Base-by-base conservation (phyloP, 2,329 filamentous ascomycete genomes). In the Colletotrichum sp. region DNA sequence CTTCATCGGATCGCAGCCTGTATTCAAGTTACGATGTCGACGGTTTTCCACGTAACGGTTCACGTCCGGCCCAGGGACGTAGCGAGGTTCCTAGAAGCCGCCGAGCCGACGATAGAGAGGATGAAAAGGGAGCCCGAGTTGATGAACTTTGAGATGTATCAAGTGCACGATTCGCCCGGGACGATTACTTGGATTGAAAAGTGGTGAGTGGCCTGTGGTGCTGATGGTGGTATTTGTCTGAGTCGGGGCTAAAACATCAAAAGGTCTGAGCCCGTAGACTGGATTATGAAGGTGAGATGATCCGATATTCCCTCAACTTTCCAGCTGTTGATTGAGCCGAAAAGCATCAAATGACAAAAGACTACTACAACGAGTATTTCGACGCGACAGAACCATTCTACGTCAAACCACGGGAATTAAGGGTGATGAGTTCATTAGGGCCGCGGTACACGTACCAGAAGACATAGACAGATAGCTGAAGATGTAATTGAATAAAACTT, bases 131-230 rank as follows among this genome's bases (percentile, higher is more conserved):
- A 75, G 62, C 67, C 73, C 7, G 55, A 72, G 39, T 22, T 75
- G 12, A 72, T 75, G 73, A 56, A 73, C 22, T 75, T 73, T 18
- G 73, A 75, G 16, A 75, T 75, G 73, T 75, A 75, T 27, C 73
- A 75, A 8, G 32, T 73, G 13, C 73, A 75, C 8, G 73, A 75
- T 13, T 73, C 69, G 16, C 73, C 73, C 5, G 73, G 73, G 5
- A 75, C 73, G 3, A 75, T 75, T 12, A 75, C 70, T 8, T 75
- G 73, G 73, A 75, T 75, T n/a, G 73, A 75, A 13, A 75, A 75
- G 25, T 75, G 73, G 73, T 75, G 43, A 32, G 12, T 12, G 2
- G 13, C 8, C 9, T 16, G 2, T 5, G 3, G 3, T 13, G 5
- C 2, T 6, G 7, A 2, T 5, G 2, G 8, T 1, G 5, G 5